These are phyloP conservation scores for Hansenula lynferdii DNA, from an alignment of 1,139 yeast species.

Conservation along the genomic window DNA sequence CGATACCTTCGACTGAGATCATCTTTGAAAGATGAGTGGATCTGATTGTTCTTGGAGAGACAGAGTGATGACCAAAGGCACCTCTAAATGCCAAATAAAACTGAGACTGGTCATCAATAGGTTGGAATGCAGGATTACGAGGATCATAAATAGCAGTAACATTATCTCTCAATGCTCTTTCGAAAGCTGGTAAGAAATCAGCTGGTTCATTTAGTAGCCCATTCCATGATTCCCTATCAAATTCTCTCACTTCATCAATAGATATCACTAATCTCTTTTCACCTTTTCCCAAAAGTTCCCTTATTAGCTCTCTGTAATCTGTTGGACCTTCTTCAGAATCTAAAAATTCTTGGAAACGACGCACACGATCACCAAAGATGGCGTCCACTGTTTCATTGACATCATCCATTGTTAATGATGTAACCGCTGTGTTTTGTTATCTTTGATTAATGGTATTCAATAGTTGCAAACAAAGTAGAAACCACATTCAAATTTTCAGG, in stretches of 20 bases:
- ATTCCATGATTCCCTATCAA: constrained; percentile 72
- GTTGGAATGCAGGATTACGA: constrained; percentile 41
- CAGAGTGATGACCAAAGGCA: constrained; percentile 83
- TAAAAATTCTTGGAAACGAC: constrained; percentile 85
- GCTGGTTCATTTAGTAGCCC: constrained; percentile 78
- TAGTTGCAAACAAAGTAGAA: no score
- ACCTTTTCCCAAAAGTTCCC: constrained; percentile 63
- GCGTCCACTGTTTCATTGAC: constrained; percentile 32
- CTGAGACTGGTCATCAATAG: constrained; percentile 55
- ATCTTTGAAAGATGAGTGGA: constrained; percentile 74
- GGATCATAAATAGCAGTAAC: constrained; percentile 65
- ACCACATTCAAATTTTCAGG: no score
- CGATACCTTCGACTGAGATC: constrained; percentile 92
- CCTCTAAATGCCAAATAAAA: constrained; percentile 85
- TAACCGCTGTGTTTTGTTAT: no score
- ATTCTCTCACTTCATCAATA: constrained; percentile 83
- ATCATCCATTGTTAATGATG: constrained; percentile 16
- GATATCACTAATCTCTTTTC: constrained; percentile 69
- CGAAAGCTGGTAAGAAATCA: constrained; percentile 86
- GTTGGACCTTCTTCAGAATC: constrained; percentile 49
- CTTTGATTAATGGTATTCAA: no score
- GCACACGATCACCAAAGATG: constrained; percentile 70
- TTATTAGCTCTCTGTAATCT: constrained; percentile 65
- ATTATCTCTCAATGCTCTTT: constrained; percentile 77
- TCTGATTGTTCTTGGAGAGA: constrained; percentile 84